These are phyloP conservation scores for Ophiostoma sp. DNA, from an alignment of 2,329 filamentous ascomycete genomes.

Conservation along the genomic window DNA sequence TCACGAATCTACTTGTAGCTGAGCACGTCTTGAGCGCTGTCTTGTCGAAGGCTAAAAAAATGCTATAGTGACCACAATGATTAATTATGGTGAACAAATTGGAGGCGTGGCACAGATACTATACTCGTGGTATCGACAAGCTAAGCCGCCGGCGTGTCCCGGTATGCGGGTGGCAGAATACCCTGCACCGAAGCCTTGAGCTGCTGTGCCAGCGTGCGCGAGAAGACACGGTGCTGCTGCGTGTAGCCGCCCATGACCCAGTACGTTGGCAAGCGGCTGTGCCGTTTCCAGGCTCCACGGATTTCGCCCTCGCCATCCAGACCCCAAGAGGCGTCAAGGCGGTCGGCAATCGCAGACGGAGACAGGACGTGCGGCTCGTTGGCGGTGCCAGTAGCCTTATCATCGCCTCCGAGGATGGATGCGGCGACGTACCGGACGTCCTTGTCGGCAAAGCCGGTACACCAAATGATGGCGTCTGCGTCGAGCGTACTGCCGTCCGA, in stretches of 20 bases:
- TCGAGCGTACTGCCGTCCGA: slow-evolving; percentile 2
- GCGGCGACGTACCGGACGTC: background rate
- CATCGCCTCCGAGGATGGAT: background rate
- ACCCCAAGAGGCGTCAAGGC: background rate
- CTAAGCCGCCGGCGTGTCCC: background rate
- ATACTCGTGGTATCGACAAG: background rate
- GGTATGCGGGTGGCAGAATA: background rate
- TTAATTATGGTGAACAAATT: too few species aligned
- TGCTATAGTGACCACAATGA: too few species aligned
- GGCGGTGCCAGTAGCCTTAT: background rate
- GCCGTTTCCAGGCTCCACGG: slow-evolving; percentile 5
- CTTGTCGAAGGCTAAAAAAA: too few species aligned
- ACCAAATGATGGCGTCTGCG: background rate
- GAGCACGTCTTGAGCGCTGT: too few species aligned
- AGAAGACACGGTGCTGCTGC: background rate
- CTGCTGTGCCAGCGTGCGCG: slow-evolving; percentile 1
- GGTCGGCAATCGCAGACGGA: background rate
- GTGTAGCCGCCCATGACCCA: slow-evolving; percentile 12
- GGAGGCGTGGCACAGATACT: too few species aligned
- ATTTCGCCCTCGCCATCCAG: background rate
- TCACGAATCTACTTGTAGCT: too few species aligned
- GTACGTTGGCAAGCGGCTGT: background rate
- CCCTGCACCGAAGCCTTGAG: background rate
- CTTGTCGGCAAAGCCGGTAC: background rate
- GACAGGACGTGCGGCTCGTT: background rate